Evolutionary conservation across 441 rosid species (phyloP), one percentile per base, ranked within the genome.

Genomic region (Populus trichocarpa): DNA sequence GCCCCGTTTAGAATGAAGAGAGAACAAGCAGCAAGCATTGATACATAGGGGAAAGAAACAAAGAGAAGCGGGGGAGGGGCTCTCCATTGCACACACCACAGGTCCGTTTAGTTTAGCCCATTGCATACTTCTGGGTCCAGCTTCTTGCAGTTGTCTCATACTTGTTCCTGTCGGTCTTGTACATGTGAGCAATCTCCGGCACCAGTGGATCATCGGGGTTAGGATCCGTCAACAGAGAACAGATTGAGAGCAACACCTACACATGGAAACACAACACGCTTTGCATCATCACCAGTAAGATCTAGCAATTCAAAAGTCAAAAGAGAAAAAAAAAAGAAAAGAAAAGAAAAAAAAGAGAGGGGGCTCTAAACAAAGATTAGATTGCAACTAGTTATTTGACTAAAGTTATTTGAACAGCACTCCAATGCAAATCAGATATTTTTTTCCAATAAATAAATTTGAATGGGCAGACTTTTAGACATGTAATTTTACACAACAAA

Each of bases 71-170:
- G 53, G 26, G 50, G 67, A 71, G 38, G 74, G 71, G 30, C 8
- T 20, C 61, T 23, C 42, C 68, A 75, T 22, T 69, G 4, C 42
- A 13, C 67, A 71, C 69, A 36, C 80, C 78, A 66, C 57, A 77
- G 70, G 71, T 70, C 23, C 33, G 36, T 33, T 33, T 81, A 89
- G 8, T 77, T 87, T 81, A 89, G 85, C 95, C 97, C 97, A 90
- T 92, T 68, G 93, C 97, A 67, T 92, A 92, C 85, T 92, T 92
- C 82, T 92, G 95, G 80, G 97, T 91, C 97, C 97, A 92, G 89
- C 91, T 90, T 84, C 95, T 85, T 61, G 95, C 95, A 9, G 95
- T 92, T 14, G 93, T 88, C 87, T 90, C 97, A 2, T 92, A 92
- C 87, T 90, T 92, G 79, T 74, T 88, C 85, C 86, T 84, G 88